Conservation (phyloP, 108 stramenopile genomes). For the Fistulifera solaris region DNA sequence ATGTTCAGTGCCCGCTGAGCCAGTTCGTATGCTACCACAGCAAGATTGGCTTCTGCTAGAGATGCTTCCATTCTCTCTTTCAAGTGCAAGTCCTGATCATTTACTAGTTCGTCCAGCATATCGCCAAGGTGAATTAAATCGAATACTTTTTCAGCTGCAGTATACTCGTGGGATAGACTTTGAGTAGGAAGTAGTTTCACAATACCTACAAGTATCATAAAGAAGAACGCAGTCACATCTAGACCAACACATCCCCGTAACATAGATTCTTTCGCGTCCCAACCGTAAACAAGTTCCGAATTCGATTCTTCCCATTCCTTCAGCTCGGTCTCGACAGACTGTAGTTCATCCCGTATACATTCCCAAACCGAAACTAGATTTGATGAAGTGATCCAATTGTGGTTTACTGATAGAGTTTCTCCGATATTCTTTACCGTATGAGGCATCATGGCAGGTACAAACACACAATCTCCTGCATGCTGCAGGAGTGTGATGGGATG, state of each 20-base stretch:
- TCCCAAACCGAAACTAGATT: conserved; percentile 43
- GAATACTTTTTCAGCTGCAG: background rate
- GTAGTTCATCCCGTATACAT: conserved; percentile 44
- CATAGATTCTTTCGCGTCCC: conserved; percentile 59
- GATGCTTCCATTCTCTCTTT: background rate
- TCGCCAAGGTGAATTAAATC: background rate
- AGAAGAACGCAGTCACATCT: conserved; percentile 46
- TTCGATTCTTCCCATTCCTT: conserved; percentile 28
- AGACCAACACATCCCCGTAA: conserved; percentile 69
- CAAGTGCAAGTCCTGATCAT: background rate
- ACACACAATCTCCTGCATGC: conserved; percentile 60
- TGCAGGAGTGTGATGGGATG: conserved; percentile 38
- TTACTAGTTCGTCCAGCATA: background rate
- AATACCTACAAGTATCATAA: conserved; percentile 17
- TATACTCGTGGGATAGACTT: background rate
- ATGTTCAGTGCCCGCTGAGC: background rate
- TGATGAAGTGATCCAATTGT: conserved; percentile 75
- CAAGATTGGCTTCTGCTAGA: background rate
- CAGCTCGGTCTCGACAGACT: conserved; percentile 48
- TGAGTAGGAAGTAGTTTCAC: background rate
- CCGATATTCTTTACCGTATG: conserved; percentile 75
- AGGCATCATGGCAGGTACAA: conserved; percentile 75
- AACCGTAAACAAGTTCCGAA: conserved; percentile 18
- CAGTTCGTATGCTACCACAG: background rate
- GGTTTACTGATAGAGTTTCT: conserved; percentile 80